These are phyloP conservation scores for Termitomyces sp. DNA, from an alignment of 768 basidiomycete genomes.

Conservation along the genomic window DNA sequence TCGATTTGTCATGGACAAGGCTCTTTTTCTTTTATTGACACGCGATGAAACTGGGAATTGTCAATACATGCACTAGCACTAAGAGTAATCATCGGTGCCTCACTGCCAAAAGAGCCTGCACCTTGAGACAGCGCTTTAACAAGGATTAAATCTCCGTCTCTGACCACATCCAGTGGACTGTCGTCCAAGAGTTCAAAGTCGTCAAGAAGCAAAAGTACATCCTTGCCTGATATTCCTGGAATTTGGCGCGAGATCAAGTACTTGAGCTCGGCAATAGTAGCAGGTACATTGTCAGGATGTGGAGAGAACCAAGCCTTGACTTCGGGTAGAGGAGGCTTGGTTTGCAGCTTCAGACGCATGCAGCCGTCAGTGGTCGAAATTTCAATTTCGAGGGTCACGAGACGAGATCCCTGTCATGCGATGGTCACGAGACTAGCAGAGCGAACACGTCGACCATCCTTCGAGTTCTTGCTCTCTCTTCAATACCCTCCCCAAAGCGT, in stretches of 20 bases:
- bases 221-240: constrained; percentile 15
- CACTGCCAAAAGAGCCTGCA: constrained; percentile 7
- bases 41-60: constrained; percentile 2
- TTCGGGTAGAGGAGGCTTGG: constrained; percentile 38
- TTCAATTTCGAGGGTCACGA: constrained; percentile 1
- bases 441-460: constrained; percentile 16
- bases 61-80: neutral
- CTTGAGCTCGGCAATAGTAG: constrained; percentile 33
- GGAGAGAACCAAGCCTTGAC: constrained; percentile 50
- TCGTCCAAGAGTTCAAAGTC: constrained; percentile 43
- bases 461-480: neutral
- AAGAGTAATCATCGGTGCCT: neutral
- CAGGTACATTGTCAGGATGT: constrained; percentile 16
- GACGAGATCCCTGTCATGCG: constrained; percentile 11
- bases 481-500: neutral
- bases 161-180: constrained; percentile 29
- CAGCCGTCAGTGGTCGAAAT: neutral
- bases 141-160: constrained; percentile 44
- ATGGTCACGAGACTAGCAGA: constrained; percentile 14
- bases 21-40: constrained; percentile 21
- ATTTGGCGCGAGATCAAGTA: constrained; percentile 27
- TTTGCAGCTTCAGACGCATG: constrained; percentile 51
- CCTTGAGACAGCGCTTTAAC: constrained; percentile 17
- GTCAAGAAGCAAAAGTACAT: constrained; percentile 33
- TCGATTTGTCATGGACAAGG: constrained; percentile 3